Conservation (phyloP, 2,329 filamentous ascomycete genomes). For the Plenodomus biglobosus region DNA sequence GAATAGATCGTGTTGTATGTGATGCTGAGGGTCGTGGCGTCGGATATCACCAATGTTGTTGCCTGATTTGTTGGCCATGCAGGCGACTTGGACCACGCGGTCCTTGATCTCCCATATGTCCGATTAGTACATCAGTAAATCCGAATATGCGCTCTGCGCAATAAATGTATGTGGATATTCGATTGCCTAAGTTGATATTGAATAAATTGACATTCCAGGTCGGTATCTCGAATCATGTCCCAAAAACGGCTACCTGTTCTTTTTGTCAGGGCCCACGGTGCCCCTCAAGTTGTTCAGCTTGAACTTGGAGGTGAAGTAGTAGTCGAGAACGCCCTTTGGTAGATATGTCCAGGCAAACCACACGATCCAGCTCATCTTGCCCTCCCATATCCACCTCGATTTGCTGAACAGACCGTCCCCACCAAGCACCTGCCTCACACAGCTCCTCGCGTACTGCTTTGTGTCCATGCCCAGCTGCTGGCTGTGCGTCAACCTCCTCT, state of each 20-base stretch:
- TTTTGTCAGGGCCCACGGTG: constrained; percentile 37
- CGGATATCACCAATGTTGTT: too few relatives aligned
- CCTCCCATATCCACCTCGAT: constrained; percentile 58
- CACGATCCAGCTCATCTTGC: constrained; percentile 52
- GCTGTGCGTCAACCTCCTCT: constrained; percentile 54
- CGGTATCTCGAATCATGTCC: background rate
- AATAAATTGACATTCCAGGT: background rate
- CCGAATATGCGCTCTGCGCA: too few relatives aligned
- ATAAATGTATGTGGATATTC: too few relatives aligned
- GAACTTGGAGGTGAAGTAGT: constrained; percentile 55
- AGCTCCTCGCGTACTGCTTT: constrained; percentile 56
- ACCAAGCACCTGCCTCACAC: constrained; percentile 56
- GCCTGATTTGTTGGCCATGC: too few relatives aligned
- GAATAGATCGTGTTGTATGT: too few relatives aligned
- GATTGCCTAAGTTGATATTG: too few relatives aligned
- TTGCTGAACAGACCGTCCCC: constrained; percentile 37
- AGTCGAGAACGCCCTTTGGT: constrained; percentile 48
- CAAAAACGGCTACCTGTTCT: constrained; percentile 11
- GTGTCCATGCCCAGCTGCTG: constrained; percentile 57
- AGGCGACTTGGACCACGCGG: background rate
- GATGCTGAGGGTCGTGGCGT: too few relatives aligned
- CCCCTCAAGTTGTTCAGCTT: constrained; percentile 52
- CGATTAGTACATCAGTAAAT: too few relatives aligned
- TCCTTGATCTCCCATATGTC: background rate
- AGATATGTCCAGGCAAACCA: constrained; percentile 54